Conservation (phyloP, 768 basidiomycete genomes). For the Lactarius deliciosus region DNA sequence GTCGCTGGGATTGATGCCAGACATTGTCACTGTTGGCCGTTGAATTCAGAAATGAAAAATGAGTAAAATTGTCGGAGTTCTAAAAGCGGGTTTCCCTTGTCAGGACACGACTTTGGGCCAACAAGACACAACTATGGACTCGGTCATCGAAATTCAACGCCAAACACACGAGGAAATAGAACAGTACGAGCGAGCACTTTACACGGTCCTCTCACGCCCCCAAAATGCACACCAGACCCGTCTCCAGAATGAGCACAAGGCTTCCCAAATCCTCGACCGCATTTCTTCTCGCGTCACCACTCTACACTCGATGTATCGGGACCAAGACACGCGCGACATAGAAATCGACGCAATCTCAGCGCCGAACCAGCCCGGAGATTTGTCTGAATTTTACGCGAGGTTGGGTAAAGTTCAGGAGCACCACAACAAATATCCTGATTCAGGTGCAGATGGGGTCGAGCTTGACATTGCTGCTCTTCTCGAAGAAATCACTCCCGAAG, state of each 20-base stretch:
- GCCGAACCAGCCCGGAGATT: slow-evolving; percentile 56
- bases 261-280: slow-evolving; percentile 84
- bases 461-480: slow-evolving; percentile 79
- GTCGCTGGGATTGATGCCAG: too few relatives aligned
- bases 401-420: slow-evolving; percentile 96
- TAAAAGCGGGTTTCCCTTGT: slow-evolving; percentile 1
- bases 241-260: slow-evolving; percentile 83
- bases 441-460: slow-evolving; percentile 77
- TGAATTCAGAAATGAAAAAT: slow-evolving; percentile 39
- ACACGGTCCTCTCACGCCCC: slow-evolving; percentile 74
- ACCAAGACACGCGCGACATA: slow-evolving; percentile 67
- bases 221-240: slow-evolving; percentile 59
- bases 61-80: slow-evolving; percentile 27
- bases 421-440: slow-evolving; percentile 93
- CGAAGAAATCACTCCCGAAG: slow-evolving; percentile 72
- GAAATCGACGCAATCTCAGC: slow-evolving; percentile 66
- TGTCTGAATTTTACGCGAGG: slow-evolving; percentile 94
- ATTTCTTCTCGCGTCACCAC: slow-evolving; percentile 66
- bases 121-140: slow-evolving; percentile 65
- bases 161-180: slow-evolving; percentile 96
- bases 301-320: slow-evolving; percentile 73
- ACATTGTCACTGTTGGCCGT: slow-evolving; percentile 32
- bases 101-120: slow-evolving; percentile 8
- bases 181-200: slow-evolving; percentile 84
- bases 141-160: slow-evolving; percentile 88